phyloP scores from a whole-genome alignment of 1,284 basidiomycete species.

The Heimioporus retisporus region DNA sequence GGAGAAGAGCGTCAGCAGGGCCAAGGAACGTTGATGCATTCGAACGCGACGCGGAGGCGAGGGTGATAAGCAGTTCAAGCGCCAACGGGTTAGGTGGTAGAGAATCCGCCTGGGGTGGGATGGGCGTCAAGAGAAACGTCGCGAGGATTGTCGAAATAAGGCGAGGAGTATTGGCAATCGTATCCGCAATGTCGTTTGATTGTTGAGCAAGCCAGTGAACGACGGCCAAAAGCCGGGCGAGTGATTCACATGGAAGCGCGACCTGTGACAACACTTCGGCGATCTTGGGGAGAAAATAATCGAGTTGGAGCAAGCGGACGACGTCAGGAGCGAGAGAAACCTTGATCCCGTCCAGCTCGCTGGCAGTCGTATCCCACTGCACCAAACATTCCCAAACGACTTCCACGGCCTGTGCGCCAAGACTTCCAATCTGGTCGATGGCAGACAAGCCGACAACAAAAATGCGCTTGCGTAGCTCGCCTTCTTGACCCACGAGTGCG shows the following conservation, averaged over 20 bases:
- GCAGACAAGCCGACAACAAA: conserved; percentile 74
- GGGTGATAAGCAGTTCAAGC: conserved; percentile 67
- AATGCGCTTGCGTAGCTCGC: conserved; percentile 60
- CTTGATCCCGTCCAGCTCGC: conserved; percentile 61
- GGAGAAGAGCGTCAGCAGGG: conserved; percentile 74
- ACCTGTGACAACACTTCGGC: conserved; percentile 50
- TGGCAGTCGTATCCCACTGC: conserved; percentile 60
- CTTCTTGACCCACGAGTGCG: conserved; percentile 60
- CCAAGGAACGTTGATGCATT: conserved; percentile 72
- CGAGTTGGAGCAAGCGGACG: conserved; percentile 62
- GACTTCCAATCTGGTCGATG: conserved; percentile 71
- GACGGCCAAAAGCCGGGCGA: conserved; percentile 70
- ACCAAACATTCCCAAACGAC: conserved; percentile 78
- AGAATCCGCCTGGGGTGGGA: conserved; percentile 46
- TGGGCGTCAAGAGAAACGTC: conserved; percentile 65
- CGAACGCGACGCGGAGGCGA: conserved; percentile 73
- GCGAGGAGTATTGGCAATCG: conserved; percentile 62
- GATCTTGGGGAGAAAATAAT: conserved; percentile 65
- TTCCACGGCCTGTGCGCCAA: conserved; percentile 75
- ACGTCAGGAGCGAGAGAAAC: conserved; percentile 31
- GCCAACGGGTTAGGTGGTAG: conserved; percentile 61
- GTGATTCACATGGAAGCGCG: conserved; percentile 59
- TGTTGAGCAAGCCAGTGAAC: conserved; percentile 71
- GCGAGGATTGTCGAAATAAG: conserved; percentile 66
- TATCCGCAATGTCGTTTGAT: conserved; percentile 63